phyloP scores from a whole-genome alignment of 2,329 filamentous ascomycete genomes.

The Calonectria leucothoes region DNA sequence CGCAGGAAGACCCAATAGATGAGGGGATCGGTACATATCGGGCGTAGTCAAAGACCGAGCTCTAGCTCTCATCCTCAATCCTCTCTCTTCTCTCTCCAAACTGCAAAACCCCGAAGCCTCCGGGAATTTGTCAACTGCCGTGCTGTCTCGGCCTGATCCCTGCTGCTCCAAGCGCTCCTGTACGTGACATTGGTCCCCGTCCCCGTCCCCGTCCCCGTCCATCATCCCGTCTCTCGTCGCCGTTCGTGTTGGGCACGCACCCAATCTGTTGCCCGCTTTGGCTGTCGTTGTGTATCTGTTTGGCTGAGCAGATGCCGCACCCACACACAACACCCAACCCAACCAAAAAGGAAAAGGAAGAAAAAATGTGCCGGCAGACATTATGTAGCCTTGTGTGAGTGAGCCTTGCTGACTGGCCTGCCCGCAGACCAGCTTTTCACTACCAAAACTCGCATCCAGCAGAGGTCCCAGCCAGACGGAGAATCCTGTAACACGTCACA shows the following conservation, averaged over 20 bases:
- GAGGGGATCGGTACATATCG: not conserved
- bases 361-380: not conserved
- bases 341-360: not conserved
- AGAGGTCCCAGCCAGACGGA: not conserved
- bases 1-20: not conserved
- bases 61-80: not conserved
- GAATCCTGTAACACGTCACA: not conserved
- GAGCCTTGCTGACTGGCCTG: not conserved
- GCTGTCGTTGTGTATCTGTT: not conserved
- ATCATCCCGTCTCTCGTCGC: not conserved
- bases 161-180: not conserved
- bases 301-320: not conserved
- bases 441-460: not conserved
- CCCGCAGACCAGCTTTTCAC: not conserved
- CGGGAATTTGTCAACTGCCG: conserved; percentile 19
- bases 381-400: not conserved
- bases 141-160: not conserved
- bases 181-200: not conserved
- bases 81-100: not conserved
- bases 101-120: not conserved
- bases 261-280: not conserved
- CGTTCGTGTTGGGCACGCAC: not conserved
- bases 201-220: not conserved
- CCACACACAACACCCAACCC: not conserved
- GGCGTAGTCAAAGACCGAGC: not conserved